Percentiles rank a stretch among this genome's conserved stretches.
phyloP scores from a whole-genome alignment of 495 filamentous ascomycete species.

The Aspergillus cavernicola region DNA sequence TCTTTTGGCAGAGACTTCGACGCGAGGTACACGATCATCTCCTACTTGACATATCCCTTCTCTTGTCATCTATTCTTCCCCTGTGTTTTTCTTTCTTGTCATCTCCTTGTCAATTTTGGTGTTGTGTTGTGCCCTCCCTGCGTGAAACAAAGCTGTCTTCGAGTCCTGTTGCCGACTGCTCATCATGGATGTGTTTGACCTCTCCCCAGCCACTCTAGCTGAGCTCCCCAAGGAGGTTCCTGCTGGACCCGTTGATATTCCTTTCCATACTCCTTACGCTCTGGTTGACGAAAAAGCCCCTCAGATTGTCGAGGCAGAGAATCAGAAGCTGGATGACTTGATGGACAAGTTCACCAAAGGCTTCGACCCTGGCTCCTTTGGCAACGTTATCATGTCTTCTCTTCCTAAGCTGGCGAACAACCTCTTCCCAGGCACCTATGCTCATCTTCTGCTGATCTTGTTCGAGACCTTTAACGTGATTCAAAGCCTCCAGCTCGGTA shows the following conservation, averaged over 20 bases:
- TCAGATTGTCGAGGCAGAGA: constrained; percentile 13
- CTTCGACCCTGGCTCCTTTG: constrained; percentile 21
- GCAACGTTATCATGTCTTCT: constrained; percentile 1
- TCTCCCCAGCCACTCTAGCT: background rate
- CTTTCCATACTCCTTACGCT: constrained; percentile 3
- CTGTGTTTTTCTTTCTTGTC: background rate
- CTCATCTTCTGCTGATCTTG: constrained; percentile 22
- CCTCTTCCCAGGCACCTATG: constrained; percentile 22
- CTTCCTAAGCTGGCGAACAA: constrained; percentile 10
- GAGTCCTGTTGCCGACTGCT: background rate
- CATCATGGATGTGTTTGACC: constrained; percentile 1
- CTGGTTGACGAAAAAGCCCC: constrained; percentile 12
- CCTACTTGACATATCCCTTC: background rate
- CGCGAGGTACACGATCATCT: background rate
- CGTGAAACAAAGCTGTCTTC: background rate
- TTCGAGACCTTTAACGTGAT: constrained; percentile 11
- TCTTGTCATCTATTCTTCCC: background rate
- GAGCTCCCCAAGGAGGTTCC: background rate
- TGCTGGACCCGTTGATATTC: constrained; percentile 9
- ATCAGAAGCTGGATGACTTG: constrained; percentile 12
- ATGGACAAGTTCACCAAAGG: constrained; percentile 20
- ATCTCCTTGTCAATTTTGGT: background rate
- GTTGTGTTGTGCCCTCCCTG: background rate
- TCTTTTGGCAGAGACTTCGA: background rate
- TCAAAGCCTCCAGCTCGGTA: constrained; percentile 12